Conservation (phyloP, 164 flowering plant species). For the Umbilicus rupestris region DNA sequence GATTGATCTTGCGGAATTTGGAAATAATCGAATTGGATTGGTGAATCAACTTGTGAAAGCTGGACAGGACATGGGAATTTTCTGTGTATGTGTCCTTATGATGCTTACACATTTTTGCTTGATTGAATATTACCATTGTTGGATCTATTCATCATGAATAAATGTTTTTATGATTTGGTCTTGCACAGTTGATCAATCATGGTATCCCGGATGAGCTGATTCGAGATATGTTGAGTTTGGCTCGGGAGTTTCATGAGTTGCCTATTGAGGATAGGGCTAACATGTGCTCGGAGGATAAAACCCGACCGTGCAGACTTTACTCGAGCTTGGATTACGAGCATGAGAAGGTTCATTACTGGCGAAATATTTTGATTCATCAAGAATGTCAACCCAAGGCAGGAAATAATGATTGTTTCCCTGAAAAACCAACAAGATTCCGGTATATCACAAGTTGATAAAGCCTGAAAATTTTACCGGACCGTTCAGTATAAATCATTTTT, state of each 20-base stretch:
- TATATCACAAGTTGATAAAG: not conserved
- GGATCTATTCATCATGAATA: too few species aligned
- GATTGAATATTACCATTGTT: too few species aligned
- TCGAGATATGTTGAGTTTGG: not conserved
- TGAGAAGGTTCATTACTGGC: constrained; percentile 10
- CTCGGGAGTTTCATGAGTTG: constrained; percentile 1
- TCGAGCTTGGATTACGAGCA: not conserved
- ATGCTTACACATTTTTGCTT: too few species aligned
- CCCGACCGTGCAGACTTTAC: not conserved
- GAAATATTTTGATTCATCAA: not conserved
- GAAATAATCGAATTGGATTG: not conserved
- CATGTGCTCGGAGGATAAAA: constrained; percentile 7
- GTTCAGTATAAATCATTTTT: too few species aligned
- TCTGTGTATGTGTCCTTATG: too few species aligned
- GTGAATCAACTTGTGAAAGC: constrained; percentile 18
- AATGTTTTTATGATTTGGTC: too few species aligned
- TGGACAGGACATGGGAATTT: constrained; percentile 6
- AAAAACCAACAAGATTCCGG: not conserved
- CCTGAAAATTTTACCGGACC: not conserved
- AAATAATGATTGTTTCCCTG: not conserved
- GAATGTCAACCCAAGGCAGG: not conserved
- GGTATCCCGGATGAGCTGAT: constrained; percentile 4
- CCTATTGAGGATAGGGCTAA: constrained; percentile 1
- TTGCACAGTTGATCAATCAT: constrained; percentile 8
- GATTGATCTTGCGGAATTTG: constrained; percentile 16